These are phyloP conservation scores for Teratosphaeriaceae sp. DNA, from an alignment of 2,329 filamentous ascomycete genomes.

Conservation along the genomic window DNA sequence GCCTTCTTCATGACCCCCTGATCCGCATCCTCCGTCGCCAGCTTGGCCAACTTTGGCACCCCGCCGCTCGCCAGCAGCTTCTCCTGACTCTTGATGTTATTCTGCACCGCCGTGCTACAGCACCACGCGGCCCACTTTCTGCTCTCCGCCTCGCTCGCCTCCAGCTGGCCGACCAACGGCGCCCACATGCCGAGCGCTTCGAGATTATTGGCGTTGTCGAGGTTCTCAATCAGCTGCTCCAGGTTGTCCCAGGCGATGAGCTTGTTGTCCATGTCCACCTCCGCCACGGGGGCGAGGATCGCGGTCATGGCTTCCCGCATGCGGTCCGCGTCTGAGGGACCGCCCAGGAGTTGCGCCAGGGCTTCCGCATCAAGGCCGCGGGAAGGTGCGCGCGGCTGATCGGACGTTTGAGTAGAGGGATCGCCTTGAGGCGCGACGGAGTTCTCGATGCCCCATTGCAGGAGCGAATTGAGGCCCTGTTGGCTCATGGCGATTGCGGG, in stretches of 20 bases:
- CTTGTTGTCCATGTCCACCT: conserved; percentile 66
- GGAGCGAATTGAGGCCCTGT: conserved; percentile 59
- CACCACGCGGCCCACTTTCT: conserved; percentile 90
- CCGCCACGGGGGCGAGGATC: conserved; percentile 50
- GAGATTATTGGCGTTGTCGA: conserved; percentile 97
- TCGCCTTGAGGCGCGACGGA: conserved; percentile 39
- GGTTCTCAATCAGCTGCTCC: conserved; percentile 81
- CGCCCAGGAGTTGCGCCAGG: conserved; percentile 70
- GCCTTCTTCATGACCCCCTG: conserved; percentile 74
- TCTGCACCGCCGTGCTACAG: conserved; percentile 89
- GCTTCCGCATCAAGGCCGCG: conserved; percentile 59
- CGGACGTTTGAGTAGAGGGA: conserved; percentile 22
- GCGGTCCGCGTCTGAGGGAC: conserved; percentile 81
- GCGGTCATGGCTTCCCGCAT: conserved; percentile 81
- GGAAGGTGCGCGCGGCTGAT: conserved; percentile 28
- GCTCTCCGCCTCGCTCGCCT: conserved; percentile 62
- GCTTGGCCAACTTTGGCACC: conserved; percentile 60
- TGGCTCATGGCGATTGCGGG: conserved; percentile 11
- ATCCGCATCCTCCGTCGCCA: conserved; percentile 56
- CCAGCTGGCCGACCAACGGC: conserved; percentile 65
- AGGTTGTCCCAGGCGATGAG: conserved; percentile 89
- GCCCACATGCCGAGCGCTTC: conserved; percentile 72
- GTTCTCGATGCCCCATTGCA: conserved; percentile 71
- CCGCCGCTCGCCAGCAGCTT: conserved; percentile 57
- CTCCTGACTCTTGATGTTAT: conserved; percentile 83